Base-by-base conservation (phyloP, 306 rosid species). In the Dryas octopetala region DNA sequence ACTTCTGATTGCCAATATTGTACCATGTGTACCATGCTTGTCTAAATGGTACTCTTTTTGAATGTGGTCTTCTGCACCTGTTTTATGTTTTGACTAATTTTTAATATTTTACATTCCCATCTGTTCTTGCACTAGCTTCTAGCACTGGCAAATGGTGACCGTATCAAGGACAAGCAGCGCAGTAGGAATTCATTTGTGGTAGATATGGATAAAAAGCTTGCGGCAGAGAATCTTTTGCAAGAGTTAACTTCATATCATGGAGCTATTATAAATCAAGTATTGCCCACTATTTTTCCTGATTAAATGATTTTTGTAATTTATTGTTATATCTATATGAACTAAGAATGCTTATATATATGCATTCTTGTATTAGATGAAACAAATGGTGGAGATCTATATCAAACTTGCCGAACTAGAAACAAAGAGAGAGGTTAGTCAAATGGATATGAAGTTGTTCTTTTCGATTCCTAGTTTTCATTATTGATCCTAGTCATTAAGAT, bases 311-410 rank as follows among this genome's bases (percentile, higher is more conserved):
- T 41, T n/a, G 53, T 45, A 9, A 1, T 16, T 62, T 62, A 38
- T 75, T n/a, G 45, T 15, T 68, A n/a, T 28, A 51, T 9, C 10
- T 17, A n/a, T 61, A 73, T 69, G 55, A 45, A 72, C 23, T 48
- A 69, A 74, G 62, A 50, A 61, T 69, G 41, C 10, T 0, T 13
- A 63, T 45, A 28, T 32, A 3, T 15, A 6, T 67, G 60, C 28
- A 67, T 55, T 65, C 11, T 19, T 38, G 28, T 52, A n/a, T 55
- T 74, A 93, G 98, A 92, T 87, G 89, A 91, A 85, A 80, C 96
- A 90, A 86, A 88, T 93, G 98, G 98, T 93, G 75, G 98, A 93
- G 87, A 88, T 93, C 72, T 93, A 93, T 81, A 91, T 93, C 84
- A 91, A 80, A 84, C 98, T 93, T 80, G 98, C 98, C 9, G 98